Base-by-base conservation (phyloP, 116 monocot genomes). In the Posidonia oceanica region DNA sequence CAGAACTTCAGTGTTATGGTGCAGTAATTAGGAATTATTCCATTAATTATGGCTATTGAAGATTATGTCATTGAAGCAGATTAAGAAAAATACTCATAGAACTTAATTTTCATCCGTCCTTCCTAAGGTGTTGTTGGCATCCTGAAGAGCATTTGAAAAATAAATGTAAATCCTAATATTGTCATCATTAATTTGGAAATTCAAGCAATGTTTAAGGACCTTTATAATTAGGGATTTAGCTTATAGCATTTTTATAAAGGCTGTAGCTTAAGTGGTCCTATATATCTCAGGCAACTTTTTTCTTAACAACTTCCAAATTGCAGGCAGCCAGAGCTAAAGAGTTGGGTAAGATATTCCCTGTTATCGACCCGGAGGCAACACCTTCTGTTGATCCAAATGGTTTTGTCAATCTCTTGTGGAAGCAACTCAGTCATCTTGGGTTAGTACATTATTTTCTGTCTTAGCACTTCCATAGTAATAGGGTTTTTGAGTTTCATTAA, bases 351-450 rank as follows among this genome's bases (percentile, higher is more conserved):
- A 76, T 90, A 81, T 97, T 97, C 71, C 97, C 97, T 0, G 63
- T 90, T 5, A 55, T 82, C 17, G 85, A 92, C 71, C 69, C 78
- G 13, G 87, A 87, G 14, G 83, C 69, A 39, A 37, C 48, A 53
- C 77, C 83, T 73, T 77, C 80, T 29, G 52, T 63, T 14, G 87
- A 97, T 63, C 89, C 89, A 4, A 74, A 76, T 72, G 79, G 75
- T 13, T 91, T 69, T 71, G 78, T 77, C 39, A 82, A 86, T 67
- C 84, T 85, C 52, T 78, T 97, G 3, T 97, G 97, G 97, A 89
- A 87, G 72, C 85, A 97, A 73, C 87, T 97, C 11, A 87, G 82
- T 66, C 93, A 97, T 80, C 85, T 97, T 60, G 92, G 89, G 96
- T 91, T 16, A 7, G 36, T 69, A 11, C 4, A 10, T 1, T 48